phyloP scores from a whole-genome alignment of 2,329 filamentous ascomycete genomes.

The Cladorrhinum sp. region DNA sequence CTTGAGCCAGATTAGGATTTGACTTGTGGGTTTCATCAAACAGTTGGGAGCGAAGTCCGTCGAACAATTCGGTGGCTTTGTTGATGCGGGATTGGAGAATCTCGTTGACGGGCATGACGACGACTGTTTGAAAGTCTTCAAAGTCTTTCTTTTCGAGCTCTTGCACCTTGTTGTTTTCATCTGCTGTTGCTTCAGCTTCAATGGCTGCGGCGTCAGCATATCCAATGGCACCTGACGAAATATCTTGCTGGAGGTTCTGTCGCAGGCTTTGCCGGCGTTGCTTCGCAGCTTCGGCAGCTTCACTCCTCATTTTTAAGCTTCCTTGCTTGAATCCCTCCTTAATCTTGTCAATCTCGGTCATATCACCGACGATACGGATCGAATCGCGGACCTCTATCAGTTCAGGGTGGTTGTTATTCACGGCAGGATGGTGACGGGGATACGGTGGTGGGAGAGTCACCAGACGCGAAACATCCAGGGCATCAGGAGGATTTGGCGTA shows the following conservation, averaged over 20 bases:
- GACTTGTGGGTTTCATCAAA: slow-evolving; percentile 67
- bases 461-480: slow-evolving; percentile 83
- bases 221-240: slow-evolving; percentile 72
- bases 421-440: slow-evolving; percentile 88
- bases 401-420: slow-evolving; percentile 93
- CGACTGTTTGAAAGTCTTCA: slow-evolving; percentile 76
- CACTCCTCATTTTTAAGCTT: slow-evolving; percentile 57
- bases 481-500: slow-evolving; percentile 45
- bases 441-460: slow-evolving; percentile 93
- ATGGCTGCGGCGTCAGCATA: slow-evolving; percentile 81
- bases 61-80: slow-evolving; percentile 72
- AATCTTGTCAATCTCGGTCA: slow-evolving; percentile 67
- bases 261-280: slow-evolving; percentile 64
- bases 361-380: slow-evolving; percentile 70
- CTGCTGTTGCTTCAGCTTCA: slow-evolving; percentile 68
- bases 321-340: slow-evolving; percentile 60
- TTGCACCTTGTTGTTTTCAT: slow-evolving; percentile 69
- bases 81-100: slow-evolving; percentile 73
- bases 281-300: slow-evolving; percentile 47
- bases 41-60: slow-evolving; percentile 68
- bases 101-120: slow-evolving; percentile 80
- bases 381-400: slow-evolving; percentile 72
- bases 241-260: slow-evolving; percentile 72
- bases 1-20: slow-evolving; percentile 80
- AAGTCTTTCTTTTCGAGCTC: slow-evolving; percentile 77